Evolutionary conservation across 768 basidiomycete species (phyloP).

Genomic region (Scleroderma citrinum): DNA sequence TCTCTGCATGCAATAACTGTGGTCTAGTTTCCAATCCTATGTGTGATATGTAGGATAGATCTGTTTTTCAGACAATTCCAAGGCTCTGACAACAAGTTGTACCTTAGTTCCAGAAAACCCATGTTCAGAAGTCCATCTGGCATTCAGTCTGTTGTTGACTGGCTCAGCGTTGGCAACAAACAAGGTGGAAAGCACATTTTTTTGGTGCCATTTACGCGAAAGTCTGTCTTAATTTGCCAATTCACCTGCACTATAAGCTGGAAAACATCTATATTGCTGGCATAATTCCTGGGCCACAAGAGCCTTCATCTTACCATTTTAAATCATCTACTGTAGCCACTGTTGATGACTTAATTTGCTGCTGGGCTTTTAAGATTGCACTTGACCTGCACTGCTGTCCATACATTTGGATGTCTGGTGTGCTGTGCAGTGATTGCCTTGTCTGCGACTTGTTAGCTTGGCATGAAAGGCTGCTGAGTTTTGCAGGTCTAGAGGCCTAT

Average conservation of each 20-base stretch:
- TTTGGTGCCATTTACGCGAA: constrained; percentile 26
- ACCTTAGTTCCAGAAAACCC: too few relatives aligned
- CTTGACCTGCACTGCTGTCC: constrained; percentile 16
- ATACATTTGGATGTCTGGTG: constrained; percentile 22
- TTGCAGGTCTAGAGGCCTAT: too few relatives aligned
- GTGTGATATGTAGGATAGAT: too few relatives aligned
- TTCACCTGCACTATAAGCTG: constrained; percentile 18
- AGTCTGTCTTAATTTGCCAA: constrained; percentile 34
- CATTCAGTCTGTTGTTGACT: constrained; percentile 30
- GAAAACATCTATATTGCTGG: constrained; percentile 33
- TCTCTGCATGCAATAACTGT: too few relatives aligned
- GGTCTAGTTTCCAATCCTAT: too few relatives aligned
- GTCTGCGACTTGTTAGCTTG: too few relatives aligned
- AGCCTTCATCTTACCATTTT: constrained; percentile 25
- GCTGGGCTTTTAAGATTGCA: constrained; percentile 31
- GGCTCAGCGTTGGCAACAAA: constrained; percentile 32
- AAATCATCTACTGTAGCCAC: constrained; percentile 33
- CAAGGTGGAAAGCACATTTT: constrained; percentile 23
- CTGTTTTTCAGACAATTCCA: too few relatives aligned
- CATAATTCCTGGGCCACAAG: constrained; percentile 32
- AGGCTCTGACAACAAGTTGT: too few relatives aligned
- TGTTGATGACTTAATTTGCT: constrained; percentile 31
- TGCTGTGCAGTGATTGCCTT: constrained; percentile 25
- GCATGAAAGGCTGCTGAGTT: too few relatives aligned
- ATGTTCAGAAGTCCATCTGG: too few relatives aligned